These are phyloP conservation scores for Blastomyces gilchristii DNA, from an alignment of 2,329 filamentous ascomycete species.

Conservation along the genomic window DNA sequence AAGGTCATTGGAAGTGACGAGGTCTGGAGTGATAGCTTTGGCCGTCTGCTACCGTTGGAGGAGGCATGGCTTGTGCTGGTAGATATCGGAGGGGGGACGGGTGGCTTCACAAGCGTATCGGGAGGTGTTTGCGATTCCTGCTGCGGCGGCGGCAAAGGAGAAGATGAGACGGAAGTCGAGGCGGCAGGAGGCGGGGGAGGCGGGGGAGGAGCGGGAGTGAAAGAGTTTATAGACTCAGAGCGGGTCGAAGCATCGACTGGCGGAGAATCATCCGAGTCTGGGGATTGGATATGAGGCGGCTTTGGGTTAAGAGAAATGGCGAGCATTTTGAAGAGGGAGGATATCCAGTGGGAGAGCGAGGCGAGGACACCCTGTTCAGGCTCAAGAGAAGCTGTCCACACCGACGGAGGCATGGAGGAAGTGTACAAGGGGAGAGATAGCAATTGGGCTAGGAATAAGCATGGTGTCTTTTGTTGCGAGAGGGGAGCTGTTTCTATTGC, in stretches of 20 bases:
- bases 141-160: background rate
- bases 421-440: background rate
- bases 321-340: constrained; percentile 8
- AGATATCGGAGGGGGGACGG: background rate
- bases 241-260: background rate
- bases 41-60: constrained; percentile 30
- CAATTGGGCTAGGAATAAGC: background rate
- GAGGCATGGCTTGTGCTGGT: background rate
- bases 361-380: background rate
- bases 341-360: constrained; percentile 1
- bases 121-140: background rate
- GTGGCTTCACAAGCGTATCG: background rate
- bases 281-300: constrained; percentile 6
- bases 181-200: background rate
- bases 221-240: background rate
- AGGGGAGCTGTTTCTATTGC: constrained; percentile 14
- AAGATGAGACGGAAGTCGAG: background rate
- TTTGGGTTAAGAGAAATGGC: constrained; percentile 3
- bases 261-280: background rate
- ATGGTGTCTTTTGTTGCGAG: constrained; percentile 10
- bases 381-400: constrained; percentile 2
- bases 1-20: constrained; percentile 41
- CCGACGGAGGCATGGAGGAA: background rate
- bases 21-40: constrained; percentile 54
- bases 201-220: background rate